These are phyloP conservation scores for Carex scoparia DNA, from an alignment of 176 grass and related monocot species.

Conservation along the genomic window DNA sequence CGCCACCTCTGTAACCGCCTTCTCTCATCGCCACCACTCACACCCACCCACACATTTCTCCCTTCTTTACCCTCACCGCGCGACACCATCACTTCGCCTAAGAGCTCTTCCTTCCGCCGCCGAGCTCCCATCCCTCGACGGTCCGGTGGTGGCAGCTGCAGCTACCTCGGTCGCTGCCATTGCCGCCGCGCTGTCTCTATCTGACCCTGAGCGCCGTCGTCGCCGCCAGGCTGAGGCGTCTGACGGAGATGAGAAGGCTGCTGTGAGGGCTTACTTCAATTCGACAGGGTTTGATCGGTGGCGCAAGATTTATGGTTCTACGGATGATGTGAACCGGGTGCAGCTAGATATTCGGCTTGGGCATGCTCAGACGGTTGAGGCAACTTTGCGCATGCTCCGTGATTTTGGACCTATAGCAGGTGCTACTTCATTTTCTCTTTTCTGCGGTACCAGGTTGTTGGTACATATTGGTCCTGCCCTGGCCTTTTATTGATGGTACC, in stretches of 20 bases:
- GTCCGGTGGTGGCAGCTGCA: constrained; percentile 39
- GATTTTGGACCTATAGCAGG: constrained; percentile 36
- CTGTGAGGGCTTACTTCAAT: constrained; percentile 90
- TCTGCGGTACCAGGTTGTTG: neutral
- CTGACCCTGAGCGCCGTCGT: constrained; percentile 65
- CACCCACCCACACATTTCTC: neutral
- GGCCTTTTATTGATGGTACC: neutral
- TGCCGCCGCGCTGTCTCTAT: constrained; percentile 41
- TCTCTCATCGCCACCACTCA: constrained; percentile 4
- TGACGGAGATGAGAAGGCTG: constrained; percentile 87
- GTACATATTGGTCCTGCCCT: neutral
- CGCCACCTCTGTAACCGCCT: constrained; percentile 27
- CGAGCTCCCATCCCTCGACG: constrained; percentile 37
- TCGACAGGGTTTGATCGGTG: constrained; percentile 85
- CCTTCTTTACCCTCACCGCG: neutral
- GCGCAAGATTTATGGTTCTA: constrained; percentile 83
- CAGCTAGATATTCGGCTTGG: constrained; percentile 93
- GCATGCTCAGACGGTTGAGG: constrained; percentile 69
- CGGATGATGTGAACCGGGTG: constrained; percentile 79
- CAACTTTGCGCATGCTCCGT: constrained; percentile 61
- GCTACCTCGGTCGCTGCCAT: constrained; percentile 35
- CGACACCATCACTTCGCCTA: constrained; percentile 13
- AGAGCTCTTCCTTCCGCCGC: constrained; percentile 35
- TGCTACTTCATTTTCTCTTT: neutral
- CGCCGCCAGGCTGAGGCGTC: constrained; percentile 57